Evolutionary conservation across 2,329 filamentous ascomycete genomes (phyloP).

Genomic region (Calcarisporium arbuscula): DNA sequence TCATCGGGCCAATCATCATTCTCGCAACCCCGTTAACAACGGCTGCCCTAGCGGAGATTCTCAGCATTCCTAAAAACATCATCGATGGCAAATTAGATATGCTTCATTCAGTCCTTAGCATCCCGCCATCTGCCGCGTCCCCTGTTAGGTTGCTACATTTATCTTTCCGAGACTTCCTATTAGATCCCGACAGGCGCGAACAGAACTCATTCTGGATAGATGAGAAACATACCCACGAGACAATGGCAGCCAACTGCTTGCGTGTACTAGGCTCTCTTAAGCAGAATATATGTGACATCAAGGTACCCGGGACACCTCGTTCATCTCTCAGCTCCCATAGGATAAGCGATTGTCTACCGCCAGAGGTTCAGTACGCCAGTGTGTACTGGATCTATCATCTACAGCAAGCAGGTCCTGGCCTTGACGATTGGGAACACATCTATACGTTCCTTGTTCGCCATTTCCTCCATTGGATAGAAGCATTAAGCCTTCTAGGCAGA

Average conservation of each 20-base stretch:
- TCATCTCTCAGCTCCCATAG: neutral
- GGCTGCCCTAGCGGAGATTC: constrained; percentile 17
- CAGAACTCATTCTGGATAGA: constrained; percentile 9
- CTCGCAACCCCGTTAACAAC: constrained; percentile 22
- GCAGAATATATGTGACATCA: constrained; percentile 11
- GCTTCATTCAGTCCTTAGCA: constrained; percentile 27
- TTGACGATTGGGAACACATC: neutral
- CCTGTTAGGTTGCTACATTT: constrained; percentile 26
- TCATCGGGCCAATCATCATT: constrained; percentile 24
- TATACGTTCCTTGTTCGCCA: neutral
- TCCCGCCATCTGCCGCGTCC: constrained; percentile 14
- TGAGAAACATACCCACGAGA: neutral
- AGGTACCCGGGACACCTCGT: neutral
- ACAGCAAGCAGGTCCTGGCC: fast-evolving
- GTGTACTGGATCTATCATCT: constrained; percentile 25
- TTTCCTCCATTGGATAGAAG: constrained; percentile 1
- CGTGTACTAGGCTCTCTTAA: constrained; percentile 20
- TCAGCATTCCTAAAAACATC: constrained; percentile 10
- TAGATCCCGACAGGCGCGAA: constrained; percentile 14
- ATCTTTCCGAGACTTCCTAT: constrained; percentile 28
- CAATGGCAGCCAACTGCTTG: constrained; percentile 5
- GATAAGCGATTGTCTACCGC: constrained; percentile 2
- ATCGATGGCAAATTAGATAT: constrained; percentile 16
- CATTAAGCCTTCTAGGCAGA: neutral
- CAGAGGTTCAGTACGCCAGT: constrained; percentile 29